Base-by-base conservation (phyloP, 2,329 filamentous ascomycete genomes). In the Fusarium aywerte region DNA sequence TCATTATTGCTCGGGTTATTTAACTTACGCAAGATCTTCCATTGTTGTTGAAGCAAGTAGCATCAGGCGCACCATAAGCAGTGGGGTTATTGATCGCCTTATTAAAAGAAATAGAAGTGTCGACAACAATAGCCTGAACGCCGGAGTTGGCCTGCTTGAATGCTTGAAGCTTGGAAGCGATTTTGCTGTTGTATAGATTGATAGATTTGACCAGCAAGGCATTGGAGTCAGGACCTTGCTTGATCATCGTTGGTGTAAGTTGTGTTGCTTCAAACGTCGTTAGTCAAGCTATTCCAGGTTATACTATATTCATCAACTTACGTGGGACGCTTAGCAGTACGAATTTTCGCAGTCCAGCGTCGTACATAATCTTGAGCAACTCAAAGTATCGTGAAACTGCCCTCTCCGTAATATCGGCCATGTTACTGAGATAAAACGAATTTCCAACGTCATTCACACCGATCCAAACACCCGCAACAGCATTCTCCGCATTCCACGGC, bases 251-350 rank as follows among this genome's bases (percentile, higher is more conserved):
- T 0, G 81, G 81, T 0, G 80, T 78, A 51, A 79, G 76, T 42
- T 82, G 70, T 12, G 80, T 81, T 4, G 81, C 80, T 81, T 12
- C 0, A 5, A 6, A 10, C 6, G 1, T 2, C 4, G 2, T 64
- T 6, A 70, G 60, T 13, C 4, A 16, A 2, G 7, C 8, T 20
- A n/a, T 1, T 12, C 5, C 0, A 0, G 18, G 0, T 1, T 8
- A 2, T 18, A 3, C 13, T 3, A 1, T 15, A 20, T 5, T 3
- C 7, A 5, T 1, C 2, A 3, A 55, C 74, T 62, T 53, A 75
- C 74, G 85, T 3, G 88, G 88, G 0, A 89, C 86, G 51, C 82
- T 87, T 29, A 90, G 63, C 52, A 90, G 81, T 3, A 84, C 79
- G 61, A 90, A 90, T 55, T 88, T 87, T 7, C 87, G 78, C 3